A percentile compares a stretch with the other conserved stretches of the same genome.
phyloP scores from a whole-genome alignment of 306 rosid species.

The Ochetophila trinervis region DNA sequence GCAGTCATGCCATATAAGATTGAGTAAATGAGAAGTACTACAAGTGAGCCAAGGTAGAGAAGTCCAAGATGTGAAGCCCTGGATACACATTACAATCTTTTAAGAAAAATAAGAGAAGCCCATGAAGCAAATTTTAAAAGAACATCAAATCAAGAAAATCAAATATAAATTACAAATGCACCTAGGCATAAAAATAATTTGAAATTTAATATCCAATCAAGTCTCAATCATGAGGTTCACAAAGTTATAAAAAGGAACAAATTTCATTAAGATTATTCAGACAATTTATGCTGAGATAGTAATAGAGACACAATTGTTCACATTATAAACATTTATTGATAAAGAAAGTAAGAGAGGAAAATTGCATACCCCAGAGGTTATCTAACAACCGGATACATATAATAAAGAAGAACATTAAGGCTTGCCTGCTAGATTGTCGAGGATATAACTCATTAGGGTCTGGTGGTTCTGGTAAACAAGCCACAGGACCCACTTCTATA shows the following conservation, averaged over 20 bases:
- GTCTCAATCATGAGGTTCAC: background rate
- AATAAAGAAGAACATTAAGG: constrained; percentile 16
- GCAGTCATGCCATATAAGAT: constrained; percentile 85
- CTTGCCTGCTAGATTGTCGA: constrained; percentile 89
- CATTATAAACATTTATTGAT: background rate
- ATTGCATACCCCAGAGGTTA: background rate
- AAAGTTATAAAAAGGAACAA: background rate
- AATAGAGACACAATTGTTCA: background rate
- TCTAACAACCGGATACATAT: constrained; percentile 1
- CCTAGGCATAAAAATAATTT: background rate
- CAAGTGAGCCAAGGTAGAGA: constrained; percentile 90
- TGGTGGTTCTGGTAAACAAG: constrained; percentile 97
- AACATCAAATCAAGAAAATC: background rate
- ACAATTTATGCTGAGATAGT: background rate
- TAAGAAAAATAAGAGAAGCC: background rate
- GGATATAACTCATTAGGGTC: constrained; percentile 97
- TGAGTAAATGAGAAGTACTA: constrained; percentile 83
- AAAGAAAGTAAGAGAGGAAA: constrained; percentile 4
- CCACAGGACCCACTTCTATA: constrained; percentile 93
- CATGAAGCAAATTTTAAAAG: background rate
- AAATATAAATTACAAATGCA: background rate
- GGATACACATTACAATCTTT: constrained; percentile 28
- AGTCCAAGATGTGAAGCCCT: constrained; percentile 97
- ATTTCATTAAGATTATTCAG: background rate
- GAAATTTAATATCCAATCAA: background rate